These are phyloP conservation scores for Grammothele lineata DNA, from an alignment of 768 basidiomycete species.

Conservation along the genomic window DNA sequence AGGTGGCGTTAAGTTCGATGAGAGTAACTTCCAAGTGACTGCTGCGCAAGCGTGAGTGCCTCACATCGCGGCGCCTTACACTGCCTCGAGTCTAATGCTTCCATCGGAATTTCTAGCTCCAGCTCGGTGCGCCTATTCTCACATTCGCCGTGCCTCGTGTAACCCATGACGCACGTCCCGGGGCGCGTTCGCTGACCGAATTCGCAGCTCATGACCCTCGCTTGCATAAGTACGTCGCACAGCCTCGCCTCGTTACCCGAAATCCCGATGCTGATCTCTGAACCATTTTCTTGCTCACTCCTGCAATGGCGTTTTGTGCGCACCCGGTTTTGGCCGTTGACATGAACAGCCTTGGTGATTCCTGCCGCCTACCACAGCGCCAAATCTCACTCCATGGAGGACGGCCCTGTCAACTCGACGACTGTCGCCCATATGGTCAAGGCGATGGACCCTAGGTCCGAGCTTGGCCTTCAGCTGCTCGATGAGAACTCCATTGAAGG, in stretches of 20 bases:
- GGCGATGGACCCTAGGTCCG: slow-evolving; percentile 11
- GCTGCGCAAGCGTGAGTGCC: slow-evolving; percentile 82
- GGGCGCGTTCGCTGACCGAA: slow-evolving; percentile 2
- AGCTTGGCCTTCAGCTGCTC: slow-evolving; percentile 13
- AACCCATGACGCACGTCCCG: no score
- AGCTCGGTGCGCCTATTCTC: slow-evolving; percentile 32
- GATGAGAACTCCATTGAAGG: slow-evolving; percentile 34
- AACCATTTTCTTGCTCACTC: neutral
- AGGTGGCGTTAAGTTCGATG: slow-evolving; percentile 63
- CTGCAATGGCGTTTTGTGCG: no score
- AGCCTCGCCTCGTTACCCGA: neutral
- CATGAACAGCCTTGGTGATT: slow-evolving; percentile 65
- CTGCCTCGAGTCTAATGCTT: slow-evolving; percentile 10
- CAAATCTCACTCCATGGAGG: slow-evolving; percentile 14
- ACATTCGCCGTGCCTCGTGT: neutral
- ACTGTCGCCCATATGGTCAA: neutral
- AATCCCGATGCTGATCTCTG: neutral
- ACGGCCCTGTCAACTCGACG: slow-evolving; percentile 5
- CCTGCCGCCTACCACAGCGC: slow-evolving; percentile 80
- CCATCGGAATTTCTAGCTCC: slow-evolving; percentile 23
- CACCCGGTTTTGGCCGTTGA: neutral
- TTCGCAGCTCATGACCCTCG: slow-evolving; percentile 75
- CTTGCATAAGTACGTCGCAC: slow-evolving; percentile 68
- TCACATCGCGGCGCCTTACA: neutral
- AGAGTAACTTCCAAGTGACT: slow-evolving; percentile 75